These are phyloP conservation scores for Nicotiana obtusifolia DNA, from an alignment of 257 asterid species.

Conservation along the genomic window DNA sequence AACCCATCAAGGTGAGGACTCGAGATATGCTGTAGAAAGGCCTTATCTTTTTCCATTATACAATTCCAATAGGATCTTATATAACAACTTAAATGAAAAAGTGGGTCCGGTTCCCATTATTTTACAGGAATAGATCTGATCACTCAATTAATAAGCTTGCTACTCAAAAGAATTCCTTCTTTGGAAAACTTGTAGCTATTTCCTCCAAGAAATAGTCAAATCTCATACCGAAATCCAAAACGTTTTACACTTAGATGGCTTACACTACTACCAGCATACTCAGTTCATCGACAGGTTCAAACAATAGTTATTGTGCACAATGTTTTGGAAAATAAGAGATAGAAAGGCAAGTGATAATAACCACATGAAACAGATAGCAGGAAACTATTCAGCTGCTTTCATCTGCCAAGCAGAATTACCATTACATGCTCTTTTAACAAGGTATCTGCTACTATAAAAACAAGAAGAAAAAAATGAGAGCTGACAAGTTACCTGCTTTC, in stretches of 20 bases:
- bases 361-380: neutral
- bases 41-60: neutral
- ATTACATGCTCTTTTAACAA: neutral
- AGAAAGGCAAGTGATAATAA: neutral
- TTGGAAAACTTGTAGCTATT: neutral
- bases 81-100: neutral
- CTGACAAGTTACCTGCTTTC: constrained; percentile 63
- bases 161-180: neutral
- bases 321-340: neutral
- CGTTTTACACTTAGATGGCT: neutral
- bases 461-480: constrained; percentile 10
- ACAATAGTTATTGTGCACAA: neutral
- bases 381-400: neutral
- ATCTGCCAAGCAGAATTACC: neutral
- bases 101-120: neutral
- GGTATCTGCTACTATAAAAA: neutral
- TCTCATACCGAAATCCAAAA: neutral
- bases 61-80: neutral
- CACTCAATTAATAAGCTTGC: neutral
- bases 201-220: neutral
- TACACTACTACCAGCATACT: neutral
- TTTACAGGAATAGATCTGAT: neutral
- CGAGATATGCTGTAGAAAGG: neutral
- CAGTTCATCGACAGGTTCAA: neutral
- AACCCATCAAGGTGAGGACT: neutral